Percentiles rank a stretch among this genome's conserved stretches.
phyloP scores from a whole-genome alignment of 331 rosid genomes.

The Stylosanthes scabra region DNA sequence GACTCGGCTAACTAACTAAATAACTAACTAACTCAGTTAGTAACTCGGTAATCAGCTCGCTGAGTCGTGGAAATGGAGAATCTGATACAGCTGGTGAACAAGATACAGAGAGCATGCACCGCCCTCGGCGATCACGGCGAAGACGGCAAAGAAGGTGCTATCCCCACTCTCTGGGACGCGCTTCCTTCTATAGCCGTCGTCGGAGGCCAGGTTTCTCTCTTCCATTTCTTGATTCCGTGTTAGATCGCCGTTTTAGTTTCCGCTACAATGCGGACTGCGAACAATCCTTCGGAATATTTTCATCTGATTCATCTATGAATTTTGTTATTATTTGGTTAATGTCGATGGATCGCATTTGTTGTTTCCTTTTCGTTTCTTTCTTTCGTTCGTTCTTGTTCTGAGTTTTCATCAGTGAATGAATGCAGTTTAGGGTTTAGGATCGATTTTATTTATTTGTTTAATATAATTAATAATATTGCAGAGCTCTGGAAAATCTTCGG shows the following conservation, averaged over 20 bases:
- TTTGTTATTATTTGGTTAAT: background rate
- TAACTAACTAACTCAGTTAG: background rate
- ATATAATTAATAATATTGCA: background rate
- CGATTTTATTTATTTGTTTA: constrained; percentile 1
- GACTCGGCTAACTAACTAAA: background rate
- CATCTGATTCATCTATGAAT: background rate
- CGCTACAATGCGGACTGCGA: too few species aligned
- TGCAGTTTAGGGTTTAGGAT: constrained; percentile 1
- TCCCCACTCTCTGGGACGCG: constrained; percentile 98
- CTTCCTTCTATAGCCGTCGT: constrained; percentile 98
- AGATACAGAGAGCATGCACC: constrained; percentile 96
- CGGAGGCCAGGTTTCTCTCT: constrained; percentile 80
- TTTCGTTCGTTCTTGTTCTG: background rate
- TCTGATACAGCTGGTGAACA: constrained; percentile 88
- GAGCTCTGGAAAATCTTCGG: constrained; percentile 99
- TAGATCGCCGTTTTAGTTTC: too few species aligned
- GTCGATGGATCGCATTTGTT: background rate
- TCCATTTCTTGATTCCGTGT: too few species aligned
- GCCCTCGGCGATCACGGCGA: constrained; percentile 99
- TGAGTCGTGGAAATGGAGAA: constrained; percentile 68
- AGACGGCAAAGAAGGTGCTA: constrained; percentile 80
- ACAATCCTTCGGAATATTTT: background rate
- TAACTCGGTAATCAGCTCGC: background rate
- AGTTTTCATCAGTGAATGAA: too few species aligned
- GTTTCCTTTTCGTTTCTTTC: background rate